Base-by-base conservation (phyloP, 345 rosid genomes). In the Stellera chamaejasme region DNA sequence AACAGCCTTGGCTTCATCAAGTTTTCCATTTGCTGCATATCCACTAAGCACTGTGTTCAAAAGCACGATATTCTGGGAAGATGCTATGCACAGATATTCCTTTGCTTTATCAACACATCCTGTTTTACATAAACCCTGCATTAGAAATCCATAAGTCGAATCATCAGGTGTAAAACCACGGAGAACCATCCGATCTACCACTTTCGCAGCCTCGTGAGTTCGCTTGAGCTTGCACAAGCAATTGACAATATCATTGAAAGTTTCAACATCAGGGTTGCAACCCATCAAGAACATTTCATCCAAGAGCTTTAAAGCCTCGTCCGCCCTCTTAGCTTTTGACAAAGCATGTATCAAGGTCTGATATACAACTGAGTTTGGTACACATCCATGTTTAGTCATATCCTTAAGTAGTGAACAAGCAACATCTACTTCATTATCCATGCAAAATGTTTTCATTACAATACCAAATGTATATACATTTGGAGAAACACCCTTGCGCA, bases 261-360 rank as follows among this genome's bases (percentile, higher is more conserved):
- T 88, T 63, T 82, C 76, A 59, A 84, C 83, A 68, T 83, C 93
- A 58, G 98, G 92, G 0, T 48, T 11, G 61, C 96, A 88, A 4
- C 95, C 83, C 96, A 84, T 84, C 53, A 92, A 54, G 67, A 88
- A 66, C 98, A 92, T 85, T 73, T 88, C 95, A 39, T 88, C 98
- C 43, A 92, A 62, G 61, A 82, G 80, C 55, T 68, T 82, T 66
- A 75, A 63, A 5, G 90, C 80, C 45, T 92, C 96, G 50, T 81
- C 71, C 54, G 88, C 82, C 72, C 90, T 68, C 48, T 73, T 71
- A 46, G 72, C 66, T 77, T 82, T 79, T 0, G 84, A 77, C 61
- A 88, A 70, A 1, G 95, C 86, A 64, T 84, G 88, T 56, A 88
- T 92, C 48, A 92, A 74, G 53, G 87, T 82, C 68, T 82, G 87